Base-by-base conservation (phyloP, 2,329 filamentous ascomycete species). In the Geosmithia putterillii region DNA sequence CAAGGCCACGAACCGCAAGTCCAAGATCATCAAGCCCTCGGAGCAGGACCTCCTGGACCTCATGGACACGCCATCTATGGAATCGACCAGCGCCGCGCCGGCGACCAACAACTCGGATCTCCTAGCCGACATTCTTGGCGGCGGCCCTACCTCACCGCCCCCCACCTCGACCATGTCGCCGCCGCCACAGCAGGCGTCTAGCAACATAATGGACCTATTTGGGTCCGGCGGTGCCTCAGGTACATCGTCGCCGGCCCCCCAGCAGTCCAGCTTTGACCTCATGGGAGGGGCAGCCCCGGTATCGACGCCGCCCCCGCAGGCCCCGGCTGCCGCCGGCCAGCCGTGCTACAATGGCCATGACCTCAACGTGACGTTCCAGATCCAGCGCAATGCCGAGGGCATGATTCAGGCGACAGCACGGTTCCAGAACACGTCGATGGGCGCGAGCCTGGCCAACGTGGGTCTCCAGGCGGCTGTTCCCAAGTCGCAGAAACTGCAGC, bases 401-500 rank as follows among this genome's bases (percentile, higher is more conserved):
- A 77, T 78, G 8, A 81, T 94, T 18, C 88, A 95, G 57, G 81
- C 94, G 7, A 71, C 82, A 41, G 88, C 88, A 15, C 79, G 81
- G 8, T 98, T 98, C 71, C 77, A 76, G 35, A 96, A 96, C 61
- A 75, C 66, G 0, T 83, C 81, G 14, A 71, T 72, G 45, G 77
- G 82, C 23, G 73, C 71, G 14, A 65, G 69, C 14, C 70, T 96
- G 41, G 80, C 80, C 15, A 77, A 75, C 39, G 85, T 96, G 23
- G 86, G 86, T 21, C 62, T 98, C 50, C 92, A 98, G 61, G 92
- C 90, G 38, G 92, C 92, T 1, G 92, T 98, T 43, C 92, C 92
- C 8, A 98, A 96, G 66, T 87, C 85, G 38, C 92, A 98, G 65
- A 95, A 92, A 60, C 66, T 98, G 54, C 88, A 95, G 59, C 67